Evolutionary conservation across 345 rosid species (phyloP), one percentile per base, ranked within the genome.

Genomic region (Lepidium aucheri): DNA sequence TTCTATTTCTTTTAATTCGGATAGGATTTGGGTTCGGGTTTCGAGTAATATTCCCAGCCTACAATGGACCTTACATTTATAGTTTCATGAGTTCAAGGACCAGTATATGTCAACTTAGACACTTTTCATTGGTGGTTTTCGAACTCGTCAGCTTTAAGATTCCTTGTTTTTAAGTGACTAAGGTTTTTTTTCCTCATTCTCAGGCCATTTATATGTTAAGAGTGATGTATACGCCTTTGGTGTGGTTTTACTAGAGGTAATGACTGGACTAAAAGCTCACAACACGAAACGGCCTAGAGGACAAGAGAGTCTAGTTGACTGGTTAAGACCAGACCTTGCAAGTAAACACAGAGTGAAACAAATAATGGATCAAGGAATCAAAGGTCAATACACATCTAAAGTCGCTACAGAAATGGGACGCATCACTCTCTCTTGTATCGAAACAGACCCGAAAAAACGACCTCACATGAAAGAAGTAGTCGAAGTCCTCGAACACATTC

Each of bases 161-260:
- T 28, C 36, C 8, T 24, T 5, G 1, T 7, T 3, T 51, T n/a
- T 8, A 10, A 51, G 56, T 51, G 20, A 14, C 5, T 53, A 54
- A 12, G 16, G 35, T 69, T 34, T 69, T 0, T 42, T 34, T 22
- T 67, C 3, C 22, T 57, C 33, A 33, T n/a, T 6, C 0, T 3
- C 82, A 86, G 98, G 96, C 0, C 98, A 89, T 70, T 74, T 86
- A 64, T 86, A 89, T 33, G 85, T 88, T 47, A 91, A 74, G 73
- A 88, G 94, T 43, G 97, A 88, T 4, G 96, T 88, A 0, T 86
- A 85, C 20, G 92, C 90, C 0, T 91, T 91, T 1, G 95, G 96
- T 0, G 95, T 86, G 0, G 96, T 91, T 3, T 22, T 91, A 14
- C 78, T 91, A 10, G 96, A 91, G 61, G 38, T 89, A 68, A 34